A percentile compares a stretch with the other conserved stretches of the same genome.
These are phyloP conservation scores for Ophiostoma triangulosporum DNA, from an alignment of 2,329 filamentous ascomycete genomes.

Conservation along the genomic window DNA sequence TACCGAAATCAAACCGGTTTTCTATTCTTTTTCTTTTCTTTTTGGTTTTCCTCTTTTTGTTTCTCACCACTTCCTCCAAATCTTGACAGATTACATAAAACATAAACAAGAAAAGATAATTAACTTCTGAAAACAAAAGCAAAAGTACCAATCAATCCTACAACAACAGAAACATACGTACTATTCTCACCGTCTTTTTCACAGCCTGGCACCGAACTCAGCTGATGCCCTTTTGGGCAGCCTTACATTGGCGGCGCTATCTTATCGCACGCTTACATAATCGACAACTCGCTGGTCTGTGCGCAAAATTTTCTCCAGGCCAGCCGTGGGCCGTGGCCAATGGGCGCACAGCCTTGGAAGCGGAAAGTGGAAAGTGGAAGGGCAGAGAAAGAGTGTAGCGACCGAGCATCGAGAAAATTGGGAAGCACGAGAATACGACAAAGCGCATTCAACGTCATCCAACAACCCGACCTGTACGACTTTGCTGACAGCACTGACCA, in stretches of 20 bases:
- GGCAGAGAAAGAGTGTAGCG: not conserved
- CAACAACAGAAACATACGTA: too few relatives aligned
- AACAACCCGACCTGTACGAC: not conserved
- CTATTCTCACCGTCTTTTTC: too few relatives aligned
- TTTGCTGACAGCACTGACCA: not conserved
- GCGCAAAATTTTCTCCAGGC: slow-evolving; percentile 8
- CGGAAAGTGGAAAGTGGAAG: not conserved
- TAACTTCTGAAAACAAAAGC: too few relatives aligned
- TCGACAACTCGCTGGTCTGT: slow-evolving; percentile 3
- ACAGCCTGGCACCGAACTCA: too few relatives aligned
- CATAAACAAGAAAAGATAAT: too few relatives aligned
- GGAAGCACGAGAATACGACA: slow-evolving; percentile 2
- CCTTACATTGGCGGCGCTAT: not conserved
- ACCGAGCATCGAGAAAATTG: not conserved
- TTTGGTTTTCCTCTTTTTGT: too few relatives aligned
- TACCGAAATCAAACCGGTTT: too few relatives aligned
- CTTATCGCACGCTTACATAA: not conserved
- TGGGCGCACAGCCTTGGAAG: not conserved
- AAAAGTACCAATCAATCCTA: too few relatives aligned
- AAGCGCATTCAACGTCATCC: not conserved
- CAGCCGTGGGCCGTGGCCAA: slow-evolving; percentile 3
- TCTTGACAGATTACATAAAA: too few relatives aligned
- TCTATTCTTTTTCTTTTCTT: too few relatives aligned
- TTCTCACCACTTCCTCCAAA: too few relatives aligned
- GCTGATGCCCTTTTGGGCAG: too few relatives aligned